Conservation (phyloP, 768 basidiomycete genomes). For the Hydnomerulius pinastri region DNA sequence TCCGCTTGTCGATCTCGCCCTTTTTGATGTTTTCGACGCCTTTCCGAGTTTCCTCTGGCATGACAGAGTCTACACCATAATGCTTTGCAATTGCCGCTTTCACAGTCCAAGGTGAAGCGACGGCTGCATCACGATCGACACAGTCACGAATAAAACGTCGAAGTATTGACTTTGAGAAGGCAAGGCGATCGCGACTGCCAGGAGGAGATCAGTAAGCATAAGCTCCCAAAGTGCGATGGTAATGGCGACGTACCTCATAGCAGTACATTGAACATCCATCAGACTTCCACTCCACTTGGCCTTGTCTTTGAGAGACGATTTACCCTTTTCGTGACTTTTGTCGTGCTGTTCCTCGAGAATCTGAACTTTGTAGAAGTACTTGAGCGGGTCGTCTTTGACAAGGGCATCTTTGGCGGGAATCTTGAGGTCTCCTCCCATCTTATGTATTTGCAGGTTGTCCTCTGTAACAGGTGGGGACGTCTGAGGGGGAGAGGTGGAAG, state of each 20-base stretch:
- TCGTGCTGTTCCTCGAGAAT: constrained; percentile 78
- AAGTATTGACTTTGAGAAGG: constrained; percentile 96
- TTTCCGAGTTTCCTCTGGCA: constrained; percentile 83
- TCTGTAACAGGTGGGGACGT: constrained; percentile 44
- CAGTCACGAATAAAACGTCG: constrained; percentile 96
- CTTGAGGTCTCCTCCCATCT: constrained; percentile 78
- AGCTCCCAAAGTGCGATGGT: not conserved
- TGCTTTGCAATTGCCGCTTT: constrained; percentile 81
- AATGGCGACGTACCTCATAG: constrained; percentile 68
- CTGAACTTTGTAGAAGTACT: constrained; percentile 88
- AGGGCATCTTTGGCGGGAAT: constrained; percentile 70
- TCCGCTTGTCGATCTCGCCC: constrained; percentile 89
- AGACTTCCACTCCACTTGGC: constrained; percentile 71
- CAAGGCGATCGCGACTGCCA: constrained; percentile 85
- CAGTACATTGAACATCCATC: constrained; percentile 79
- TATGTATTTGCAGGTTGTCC: constrained; percentile 59
- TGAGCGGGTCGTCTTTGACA: constrained; percentile 71
- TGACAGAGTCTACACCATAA: constrained; percentile 82
- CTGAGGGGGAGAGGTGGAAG: constrained; percentile 52
- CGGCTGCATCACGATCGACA: constrained; percentile 87
- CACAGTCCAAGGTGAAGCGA: constrained; percentile 95
- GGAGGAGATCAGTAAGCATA: constrained; percentile 3
- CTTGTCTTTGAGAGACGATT: constrained; percentile 56
- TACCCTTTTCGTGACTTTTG: constrained; percentile 63
- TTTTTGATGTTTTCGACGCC: constrained; percentile 81